Conservation (phyloP, 1,284 basidiomycete genomes). For the Vanrija sp. region DNA sequence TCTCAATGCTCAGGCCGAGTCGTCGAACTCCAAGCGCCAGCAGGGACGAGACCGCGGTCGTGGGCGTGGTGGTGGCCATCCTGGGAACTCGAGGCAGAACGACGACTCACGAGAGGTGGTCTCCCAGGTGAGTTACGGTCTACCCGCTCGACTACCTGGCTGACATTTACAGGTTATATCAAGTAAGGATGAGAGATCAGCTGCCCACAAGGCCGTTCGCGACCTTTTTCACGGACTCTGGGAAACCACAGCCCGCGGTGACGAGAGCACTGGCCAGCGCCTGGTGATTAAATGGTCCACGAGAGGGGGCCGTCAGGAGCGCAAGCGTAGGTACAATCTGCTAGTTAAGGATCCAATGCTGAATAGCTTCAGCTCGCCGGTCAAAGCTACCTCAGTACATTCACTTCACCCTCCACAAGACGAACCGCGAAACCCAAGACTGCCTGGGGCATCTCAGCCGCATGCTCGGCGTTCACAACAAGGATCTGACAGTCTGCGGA, state of each 20-base stretch:
- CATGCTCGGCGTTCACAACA: slow-evolving; percentile 66
- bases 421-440: slow-evolving; percentile 96
- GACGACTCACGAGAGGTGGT: slow-evolving; percentile 68
- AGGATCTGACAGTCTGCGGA: slow-evolving; percentile 84
- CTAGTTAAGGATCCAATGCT: background rate
- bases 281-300: slow-evolving; percentile 41
- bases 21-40: slow-evolving; percentile 25
- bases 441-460: slow-evolving; percentile 76
- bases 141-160: background rate
- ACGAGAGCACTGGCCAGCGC: slow-evolving; percentile 24
- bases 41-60: slow-evolving; percentile 24
- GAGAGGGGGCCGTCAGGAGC: slow-evolving; percentile 5
- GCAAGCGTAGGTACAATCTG: slow-evolving; percentile 10
- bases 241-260: slow-evolving; percentile 55
- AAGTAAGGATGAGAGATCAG: slow-evolving; percentile 74
- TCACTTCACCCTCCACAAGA: slow-evolving; percentile 95
- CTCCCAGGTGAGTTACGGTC: slow-evolving; percentile 60
- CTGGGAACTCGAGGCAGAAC: slow-evolving; percentile 18
- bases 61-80: slow-evolving; percentile 12
- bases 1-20: slow-evolving; percentile 18
- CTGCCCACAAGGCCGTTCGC: slow-evolving; percentile 75
- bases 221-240: slow-evolving; percentile 77
- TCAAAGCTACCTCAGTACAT: slow-evolving; percentile 65
- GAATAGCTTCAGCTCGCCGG: slow-evolving; percentile 11
- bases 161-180: slow-evolving; percentile 62